Evolutionary conservation across 2,329 filamentous ascomycete species (phyloP), one percentile per base, ranked within the genome.

Genomic region (Botrytis tulipae): DNA sequence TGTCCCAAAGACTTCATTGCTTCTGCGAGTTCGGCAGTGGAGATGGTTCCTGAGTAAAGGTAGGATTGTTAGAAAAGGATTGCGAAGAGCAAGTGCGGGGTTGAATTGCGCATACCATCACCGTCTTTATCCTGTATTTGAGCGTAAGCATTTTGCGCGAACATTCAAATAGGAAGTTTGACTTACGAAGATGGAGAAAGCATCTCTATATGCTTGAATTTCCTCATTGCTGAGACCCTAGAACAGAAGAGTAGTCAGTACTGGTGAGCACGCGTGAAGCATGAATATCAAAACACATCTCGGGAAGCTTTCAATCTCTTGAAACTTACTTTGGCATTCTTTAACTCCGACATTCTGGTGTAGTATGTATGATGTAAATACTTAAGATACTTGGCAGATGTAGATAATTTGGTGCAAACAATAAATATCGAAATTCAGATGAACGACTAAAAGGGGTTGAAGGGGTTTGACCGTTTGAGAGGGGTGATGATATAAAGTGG

Each of bases 1-100:
- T 70, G 72, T 44, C 72, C 72, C 37, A 73, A 61, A 40, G 66
- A 70, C 29, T 73, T 73, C 72, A 73, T 71, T 22, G 67, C 67
- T 46, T 70, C 66, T 46, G 66, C 72, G 48, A 73, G 72, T 42
- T 73, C 72, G 46, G 32, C 20, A 18, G 59, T 73, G 14, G 66
- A 70, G 8, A 73, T 73, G 44, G 59, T 63, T 70, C 72, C 72
- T 73, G 22, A 1, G n/a, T 67, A 18, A 66, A 66, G 37, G 22
- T 29, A 37, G 46, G 8, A 35, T n/a, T 57, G 46, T 67, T 59
- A 59, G 60, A 51, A 44, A 40, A 20, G n/a, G 29, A 46, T n/a
- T 20, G 44, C 48, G 61, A 51, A 42, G 37, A 71, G 37, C 59
- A 48, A 44, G 60, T 73, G 71, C 71, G 63, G 71, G 71, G 71